Conservation (phyloP, 179 eudicot species). For the Silene vulgaris region DNA sequence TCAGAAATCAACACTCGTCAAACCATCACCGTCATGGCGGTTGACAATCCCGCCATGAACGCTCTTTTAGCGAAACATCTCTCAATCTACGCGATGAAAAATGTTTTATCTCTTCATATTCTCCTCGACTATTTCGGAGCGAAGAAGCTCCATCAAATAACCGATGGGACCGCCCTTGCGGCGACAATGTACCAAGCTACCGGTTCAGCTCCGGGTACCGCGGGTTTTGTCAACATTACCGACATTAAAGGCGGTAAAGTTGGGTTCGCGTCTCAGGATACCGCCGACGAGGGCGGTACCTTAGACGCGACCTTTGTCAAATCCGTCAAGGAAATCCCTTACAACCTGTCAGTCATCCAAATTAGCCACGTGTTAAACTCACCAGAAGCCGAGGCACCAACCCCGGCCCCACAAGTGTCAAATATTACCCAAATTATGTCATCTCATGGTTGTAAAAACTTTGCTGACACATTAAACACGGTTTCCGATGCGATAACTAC, state of each 20-base stretch:
- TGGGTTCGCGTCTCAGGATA: constrained; percentile 54
- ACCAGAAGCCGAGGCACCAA: constrained; percentile 60
- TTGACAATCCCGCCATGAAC: constrained; percentile 51
- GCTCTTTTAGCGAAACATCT: constrained; percentile 34
- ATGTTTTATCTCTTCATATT: constrained; percentile 52
- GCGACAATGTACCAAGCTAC: constrained; percentile 61
- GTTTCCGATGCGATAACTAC: constrained; percentile 45
- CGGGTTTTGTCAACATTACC: constrained; percentile 87
- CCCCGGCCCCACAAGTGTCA: constrained; percentile 56
- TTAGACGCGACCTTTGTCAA: constrained; percentile 51
- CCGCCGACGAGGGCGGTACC: constrained; percentile 30
- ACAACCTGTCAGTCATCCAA: constrained; percentile 70
- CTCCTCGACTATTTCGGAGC: constrained; percentile 59
- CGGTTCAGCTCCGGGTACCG: constrained; percentile 58
- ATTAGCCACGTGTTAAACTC: constrained; percentile 50
- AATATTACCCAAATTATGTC: constrained; percentile 69
- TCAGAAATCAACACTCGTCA: constrained; percentile 49
- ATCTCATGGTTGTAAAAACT: constrained; percentile 69
- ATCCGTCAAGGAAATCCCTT: constrained; percentile 60
- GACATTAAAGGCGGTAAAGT: constrained; percentile 81
- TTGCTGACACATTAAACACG: constrained; percentile 57
- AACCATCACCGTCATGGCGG: constrained; percentile 59
- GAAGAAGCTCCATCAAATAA: constrained; percentile 60
- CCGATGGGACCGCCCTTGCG: constrained; percentile 47
- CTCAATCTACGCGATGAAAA: constrained; percentile 36